Evolutionary conservation across 805 yeast genomes (phyloP).

Genomic region (Saccharomycopsis malanga): DNA sequence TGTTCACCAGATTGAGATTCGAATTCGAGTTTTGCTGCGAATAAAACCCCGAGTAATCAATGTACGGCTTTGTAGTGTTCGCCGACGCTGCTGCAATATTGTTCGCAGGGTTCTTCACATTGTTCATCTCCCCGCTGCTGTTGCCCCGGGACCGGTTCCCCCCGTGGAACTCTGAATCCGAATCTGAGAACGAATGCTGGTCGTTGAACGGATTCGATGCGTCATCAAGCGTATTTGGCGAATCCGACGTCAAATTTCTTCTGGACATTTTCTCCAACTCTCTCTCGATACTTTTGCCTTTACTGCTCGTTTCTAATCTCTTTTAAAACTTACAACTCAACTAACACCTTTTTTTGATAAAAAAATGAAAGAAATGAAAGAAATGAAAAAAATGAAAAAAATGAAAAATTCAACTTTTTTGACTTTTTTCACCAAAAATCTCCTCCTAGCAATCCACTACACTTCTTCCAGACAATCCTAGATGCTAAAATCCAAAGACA

Average conservation of each 20-base stretch:
- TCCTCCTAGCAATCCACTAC: no score
- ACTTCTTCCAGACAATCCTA: no score
- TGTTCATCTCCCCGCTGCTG: conserved; percentile 6
- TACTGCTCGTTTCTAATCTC: no score
- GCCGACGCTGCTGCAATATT: conserved; percentile 14
- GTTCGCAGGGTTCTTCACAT: conserved; percentile 10
- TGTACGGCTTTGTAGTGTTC: neutral
- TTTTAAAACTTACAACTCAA: no score
- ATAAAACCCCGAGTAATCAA: conserved; percentile 37
- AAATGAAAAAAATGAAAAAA: no score
- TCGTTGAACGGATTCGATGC: conserved; percentile 25
- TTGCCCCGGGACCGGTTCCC: neutral
- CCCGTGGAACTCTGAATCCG: conserved; percentile 8
- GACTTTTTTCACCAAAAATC: no score
- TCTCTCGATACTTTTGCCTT: no score
- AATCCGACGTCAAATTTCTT: conserved; percentile 28
- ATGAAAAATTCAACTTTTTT: no score
- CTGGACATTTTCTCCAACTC: conserved; percentile 27
- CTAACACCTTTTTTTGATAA: no score
- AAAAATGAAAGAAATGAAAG: no score
- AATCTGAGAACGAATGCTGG: conserved; percentile 23
- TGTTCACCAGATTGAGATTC: conserved; percentile 22
- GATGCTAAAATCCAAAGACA: no score
- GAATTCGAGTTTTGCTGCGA: conserved; percentile 26
- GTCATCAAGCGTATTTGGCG: conserved; percentile 28